Evolutionary conservation across 768 basidiomycete species (phyloP).

Genomic region (Pluteus cervinus): DNA sequence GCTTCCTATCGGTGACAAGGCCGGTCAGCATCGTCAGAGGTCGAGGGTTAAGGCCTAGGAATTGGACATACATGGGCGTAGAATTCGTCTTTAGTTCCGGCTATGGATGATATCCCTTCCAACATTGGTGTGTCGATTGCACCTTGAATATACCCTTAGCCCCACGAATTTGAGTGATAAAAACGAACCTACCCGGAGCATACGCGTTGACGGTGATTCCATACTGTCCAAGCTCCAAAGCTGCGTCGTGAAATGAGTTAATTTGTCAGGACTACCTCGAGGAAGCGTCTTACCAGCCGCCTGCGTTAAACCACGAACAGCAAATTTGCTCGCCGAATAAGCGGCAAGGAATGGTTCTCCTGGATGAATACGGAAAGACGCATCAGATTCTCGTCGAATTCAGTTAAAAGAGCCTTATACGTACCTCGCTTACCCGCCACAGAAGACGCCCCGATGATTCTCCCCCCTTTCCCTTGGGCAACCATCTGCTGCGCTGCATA

Average conservation of each 20-base stretch:
- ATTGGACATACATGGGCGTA: neutral
- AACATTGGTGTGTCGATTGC: conserved; percentile 2
- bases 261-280: neutral
- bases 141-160: neutral
- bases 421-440: conserved; percentile 22
- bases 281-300: conserved; percentile 22
- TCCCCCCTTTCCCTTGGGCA: conserved; percentile 45
- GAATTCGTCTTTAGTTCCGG: too few relatives aligned
- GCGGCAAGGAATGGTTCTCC: conserved; percentile 7
- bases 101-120: too few relatives aligned
- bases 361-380: neutral
- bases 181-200: conserved; percentile 21
- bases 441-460: conserved; percentile 45
- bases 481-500: conserved; percentile 58
- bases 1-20: neutral
- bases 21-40: neutral
- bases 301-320: conserved; percentile 34
- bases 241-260: conserved; percentile 12
- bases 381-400: conserved; percentile 1
- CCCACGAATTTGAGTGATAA: neutral
- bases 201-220: conserved; percentile 39
- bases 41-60: neutral
- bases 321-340: conserved; percentile 33
- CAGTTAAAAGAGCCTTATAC: neutral
- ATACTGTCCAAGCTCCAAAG: conserved; percentile 28